A percentile compares a stretch with the other conserved stretches of the same genome.
These are phyloP conservation scores for Leptographium procerum DNA, from an alignment of 2,329 filamentous ascomycete genomes.

Conservation along the genomic window DNA sequence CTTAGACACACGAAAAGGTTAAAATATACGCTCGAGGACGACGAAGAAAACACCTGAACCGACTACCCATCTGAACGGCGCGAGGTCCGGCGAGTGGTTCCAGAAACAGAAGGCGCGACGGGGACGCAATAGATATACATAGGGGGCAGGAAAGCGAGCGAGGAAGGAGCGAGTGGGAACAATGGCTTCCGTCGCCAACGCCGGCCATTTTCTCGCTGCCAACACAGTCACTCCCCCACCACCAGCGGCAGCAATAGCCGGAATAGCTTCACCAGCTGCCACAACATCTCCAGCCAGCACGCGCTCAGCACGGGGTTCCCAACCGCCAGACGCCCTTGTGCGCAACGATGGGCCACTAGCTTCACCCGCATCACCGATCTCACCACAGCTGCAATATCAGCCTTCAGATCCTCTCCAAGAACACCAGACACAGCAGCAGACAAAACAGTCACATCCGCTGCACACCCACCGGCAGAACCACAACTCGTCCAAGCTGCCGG, in stretches of 20 bases:
- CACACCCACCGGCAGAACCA: conserved; percentile 41
- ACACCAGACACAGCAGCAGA: not conserved
- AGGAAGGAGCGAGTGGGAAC: not conserved
- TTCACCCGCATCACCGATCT: not conserved
- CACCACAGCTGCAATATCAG: not conserved
- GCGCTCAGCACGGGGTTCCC: not conserved
- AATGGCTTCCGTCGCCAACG: conserved; percentile 3
- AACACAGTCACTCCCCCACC: not conserved
- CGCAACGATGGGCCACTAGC: not conserved
- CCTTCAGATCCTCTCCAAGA: not conserved
- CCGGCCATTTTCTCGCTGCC: not conserved
- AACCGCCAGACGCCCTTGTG: not conserved
- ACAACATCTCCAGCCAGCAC: not conserved
- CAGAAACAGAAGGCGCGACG: not conserved
- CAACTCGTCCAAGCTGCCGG: conserved; percentile 43
- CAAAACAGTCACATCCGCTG: conserved; percentile 7
- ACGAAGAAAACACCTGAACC: not conserved
- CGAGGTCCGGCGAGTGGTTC: not conserved
- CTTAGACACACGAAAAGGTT: too few relatives aligned
- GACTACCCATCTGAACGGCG: not conserved
- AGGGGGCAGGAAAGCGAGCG: too few relatives aligned
- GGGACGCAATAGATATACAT: not conserved
- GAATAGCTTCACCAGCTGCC: not conserved
- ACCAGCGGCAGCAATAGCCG: not conserved
- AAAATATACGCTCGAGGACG: not conserved